Conservation (phyloP, 2,329 filamentous ascomycete genomes). For the Calonectria honghensis region DNA sequence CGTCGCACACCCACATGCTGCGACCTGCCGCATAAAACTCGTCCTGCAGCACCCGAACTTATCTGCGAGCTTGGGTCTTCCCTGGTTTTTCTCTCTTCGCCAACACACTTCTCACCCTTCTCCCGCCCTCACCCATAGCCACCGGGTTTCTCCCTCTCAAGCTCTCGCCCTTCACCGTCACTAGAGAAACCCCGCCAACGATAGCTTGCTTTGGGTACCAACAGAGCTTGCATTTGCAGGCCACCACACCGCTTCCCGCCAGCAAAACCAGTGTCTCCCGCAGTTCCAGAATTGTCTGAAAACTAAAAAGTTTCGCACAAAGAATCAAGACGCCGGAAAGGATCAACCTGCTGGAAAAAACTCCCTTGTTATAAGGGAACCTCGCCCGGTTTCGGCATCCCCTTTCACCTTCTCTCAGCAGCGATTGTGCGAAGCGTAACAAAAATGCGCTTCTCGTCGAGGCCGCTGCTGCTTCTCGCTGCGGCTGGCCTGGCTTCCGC, state of each 20-base stretch:
- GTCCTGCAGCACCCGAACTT: slow-evolving; percentile 57
- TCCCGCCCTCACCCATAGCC: slow-evolving; percentile 10
- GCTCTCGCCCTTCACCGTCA: slow-evolving; percentile 28
- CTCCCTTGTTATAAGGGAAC: not conserved
- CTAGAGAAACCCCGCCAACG: slow-evolving; percentile 35
- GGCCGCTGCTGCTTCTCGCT: slow-evolving; percentile 63
- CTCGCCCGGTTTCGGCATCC: not conserved
- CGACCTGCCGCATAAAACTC: slow-evolving; percentile 57
- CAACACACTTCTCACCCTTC: slow-evolving; percentile 33
- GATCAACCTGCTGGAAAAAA: not conserved
- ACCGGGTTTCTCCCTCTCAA: slow-evolving; percentile 7
- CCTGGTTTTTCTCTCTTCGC: slow-evolving; percentile 40
- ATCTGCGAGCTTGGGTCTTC: slow-evolving; percentile 45
- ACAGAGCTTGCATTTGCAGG: slow-evolving; percentile 36
- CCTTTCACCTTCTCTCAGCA: not conserved
- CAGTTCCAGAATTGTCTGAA: slow-evolving; percentile 42
- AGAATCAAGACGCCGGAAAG: slow-evolving; percentile 29
- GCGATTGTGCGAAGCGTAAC: slow-evolving; percentile 30
- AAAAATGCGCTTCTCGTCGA: slow-evolving; percentile 53
- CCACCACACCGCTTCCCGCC: slow-evolving; percentile 36
- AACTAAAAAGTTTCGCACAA: slow-evolving; percentile 27
- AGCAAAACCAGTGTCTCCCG: slow-evolving; percentile 44
- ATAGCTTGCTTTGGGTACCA: slow-evolving; percentile 37
- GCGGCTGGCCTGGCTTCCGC: slow-evolving; percentile 61
- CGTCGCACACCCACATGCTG: slow-evolving; percentile 49